Base-by-base conservation (phyloP, 2,329 filamentous ascomycete genomes). In the Botrytis paeoniae region DNA sequence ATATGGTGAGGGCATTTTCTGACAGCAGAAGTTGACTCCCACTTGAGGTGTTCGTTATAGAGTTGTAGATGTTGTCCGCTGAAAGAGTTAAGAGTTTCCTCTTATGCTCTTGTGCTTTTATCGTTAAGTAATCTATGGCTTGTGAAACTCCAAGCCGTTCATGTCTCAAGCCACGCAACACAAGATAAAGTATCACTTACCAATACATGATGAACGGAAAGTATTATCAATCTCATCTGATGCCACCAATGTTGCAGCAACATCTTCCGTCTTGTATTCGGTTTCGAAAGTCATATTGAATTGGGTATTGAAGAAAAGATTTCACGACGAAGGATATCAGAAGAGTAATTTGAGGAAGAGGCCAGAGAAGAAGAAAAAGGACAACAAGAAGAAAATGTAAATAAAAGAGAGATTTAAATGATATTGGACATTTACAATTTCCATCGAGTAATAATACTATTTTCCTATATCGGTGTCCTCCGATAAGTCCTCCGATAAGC, bases 191-290 rank as follows among this genome's bases (percentile, higher is more conserved):
- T 29, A 29, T 51, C 35, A 82, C 86, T 78, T 80, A 91, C 89
- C 89, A 77, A 91, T 90, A 78, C 84, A 86, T 80, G 82, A 87
- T 29, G 89, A 89, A 71, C 87, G 85, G 79, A 91, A 91, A 41
- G 87, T 89, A 77, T 82, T 83, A 81, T 91, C 88, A 75, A 91
- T 91, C 73, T 88, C 83, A 18, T 86, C 85, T 35, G 88, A 81
- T 48, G 84, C 81, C 70, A 91, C 80, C 9, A 79, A 78, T 20
- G 84, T 86, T 57, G 84, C 86, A 77, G 84, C 80, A 78, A 90
- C 85, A 76, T 84, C 79, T 74, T 89, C 87, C n/a, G 90, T 82
- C 78, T 86, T 85, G 80, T 91, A 90, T 74, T 85, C 85, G 73
- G 84, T 82, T 74, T 86, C 84, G 68, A 76, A 71, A 16, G 74